Evolutionary conservation across 1,284 basidiomycete species (phyloP), one percentile per base, ranked within the genome.

Genomic region (Ceratobasidium sp.): DNA sequence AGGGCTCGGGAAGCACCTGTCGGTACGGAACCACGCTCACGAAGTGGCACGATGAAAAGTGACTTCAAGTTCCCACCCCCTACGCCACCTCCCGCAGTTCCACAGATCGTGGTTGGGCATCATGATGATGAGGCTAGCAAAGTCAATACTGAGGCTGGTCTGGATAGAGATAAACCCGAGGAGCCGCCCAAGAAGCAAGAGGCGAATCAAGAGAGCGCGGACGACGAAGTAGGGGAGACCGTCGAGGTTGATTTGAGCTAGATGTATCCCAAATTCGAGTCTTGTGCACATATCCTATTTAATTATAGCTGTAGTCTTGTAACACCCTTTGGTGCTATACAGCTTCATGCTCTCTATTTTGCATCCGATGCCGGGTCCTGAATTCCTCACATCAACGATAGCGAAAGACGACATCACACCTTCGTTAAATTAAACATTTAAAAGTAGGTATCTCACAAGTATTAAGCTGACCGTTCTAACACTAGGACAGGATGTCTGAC

Each of bases 381-480:
- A 37, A 13, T 78, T 82, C 78, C 79, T 82, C 76, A 82, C 91
- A 93, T 94, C 92, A 89, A 94, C 91, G 92, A 94, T 86, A 92
- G 94, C 93, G 93, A 91, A 95, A 89, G 93, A 95, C 90, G 93
- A 94, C 93, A 91, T 90, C 89, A 81, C 68, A 71, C 23, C 26
- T 71, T 61, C 79, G 83, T 83, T 80, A 81, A 82, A 82, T 81
- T 83, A 79, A 81, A 79, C 80, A 79, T 82, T 82, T 79, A 87
- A 83, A 75, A 79, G 63, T 66, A 66, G 71, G 78, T 65, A 31
- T 42, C 37, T 23, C 77, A 61, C 81, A 68, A 23, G 26, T 11
- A 60, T n/a, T 42, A 47, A 58, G 74, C 23, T 26, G 20, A 1
- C 49, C 37, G 58, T 31, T 23, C 56, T n/a, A 26, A 76, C 28